Conservation (phyloP, 108 stramenopile species). For the Cyclotella distinguenda region DNA sequence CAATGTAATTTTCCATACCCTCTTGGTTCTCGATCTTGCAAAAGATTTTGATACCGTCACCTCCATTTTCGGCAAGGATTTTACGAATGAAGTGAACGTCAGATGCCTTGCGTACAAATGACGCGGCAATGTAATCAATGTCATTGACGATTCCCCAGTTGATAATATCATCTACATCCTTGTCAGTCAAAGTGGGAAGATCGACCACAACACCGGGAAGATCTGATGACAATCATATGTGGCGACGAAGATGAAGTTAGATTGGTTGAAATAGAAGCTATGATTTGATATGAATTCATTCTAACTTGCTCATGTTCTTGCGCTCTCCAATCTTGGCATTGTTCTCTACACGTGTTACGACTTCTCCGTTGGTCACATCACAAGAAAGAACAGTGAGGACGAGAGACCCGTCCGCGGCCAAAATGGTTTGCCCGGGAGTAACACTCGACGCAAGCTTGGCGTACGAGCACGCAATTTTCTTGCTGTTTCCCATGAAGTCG, state of each 20-base stretch:
- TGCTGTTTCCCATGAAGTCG: slow-evolving; percentile 57
- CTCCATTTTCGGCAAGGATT: slow-evolving; percentile 83
- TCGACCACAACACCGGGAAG: slow-evolving; percentile 87
- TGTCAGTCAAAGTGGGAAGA: slow-evolving; percentile 86
- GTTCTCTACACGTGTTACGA: slow-evolving; percentile 74
- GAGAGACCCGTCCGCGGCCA: slow-evolving; percentile 86
- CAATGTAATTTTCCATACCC: slow-evolving; percentile 91
- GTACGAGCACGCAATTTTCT: slow-evolving; percentile 82
- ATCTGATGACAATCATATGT: too few species aligned
- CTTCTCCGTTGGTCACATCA: slow-evolving; percentile 57
- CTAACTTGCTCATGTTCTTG: slow-evolving; percentile 95
- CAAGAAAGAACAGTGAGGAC: slow-evolving; percentile 72
- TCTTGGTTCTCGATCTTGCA: slow-evolving; percentile 98
- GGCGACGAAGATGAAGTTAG: too few species aligned
- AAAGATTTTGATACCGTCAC: slow-evolving; percentile 91
- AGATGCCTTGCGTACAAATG: slow-evolving; percentile 89
- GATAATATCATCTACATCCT: slow-evolving; percentile 90
- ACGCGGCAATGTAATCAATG: slow-evolving; percentile 97
- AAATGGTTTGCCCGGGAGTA: slow-evolving; percentile 70
- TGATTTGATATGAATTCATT: too few species aligned
- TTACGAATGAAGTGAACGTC: slow-evolving; percentile 88
- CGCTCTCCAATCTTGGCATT: slow-evolving; percentile 78
- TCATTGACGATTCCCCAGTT: slow-evolving; percentile 82
- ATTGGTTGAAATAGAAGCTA: too few species aligned
- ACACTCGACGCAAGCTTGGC: slow-evolving; percentile 63